Conservation (phyloP, 176 grass and related monocot species). For the Eleusine indica region DNA sequence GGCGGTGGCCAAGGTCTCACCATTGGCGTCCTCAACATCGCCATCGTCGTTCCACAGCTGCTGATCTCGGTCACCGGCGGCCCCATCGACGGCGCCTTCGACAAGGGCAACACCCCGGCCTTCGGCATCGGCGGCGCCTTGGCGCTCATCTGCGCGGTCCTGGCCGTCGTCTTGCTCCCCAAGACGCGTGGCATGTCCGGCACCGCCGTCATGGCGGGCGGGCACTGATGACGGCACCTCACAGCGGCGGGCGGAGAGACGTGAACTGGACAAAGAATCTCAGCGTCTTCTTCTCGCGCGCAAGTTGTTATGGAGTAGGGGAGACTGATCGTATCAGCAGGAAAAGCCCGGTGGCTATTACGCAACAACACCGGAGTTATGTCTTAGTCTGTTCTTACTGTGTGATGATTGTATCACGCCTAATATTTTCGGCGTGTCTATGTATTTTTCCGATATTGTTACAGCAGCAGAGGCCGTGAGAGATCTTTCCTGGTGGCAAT, state of each 20-base stretch:
- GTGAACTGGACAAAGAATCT: neutral
- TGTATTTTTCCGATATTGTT: neutral
- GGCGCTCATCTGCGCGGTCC: conserved; percentile 42
- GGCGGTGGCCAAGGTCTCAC: conserved; percentile 51
- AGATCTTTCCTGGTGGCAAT: conserved; percentile 3
- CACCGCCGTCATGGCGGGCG: conserved; percentile 26
- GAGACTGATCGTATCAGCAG: neutral
- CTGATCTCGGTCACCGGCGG: conserved; percentile 52
- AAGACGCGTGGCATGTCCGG: conserved; percentile 42
- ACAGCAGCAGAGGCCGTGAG: neutral
- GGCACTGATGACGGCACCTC: conserved; percentile 32
- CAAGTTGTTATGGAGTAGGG: neutral
- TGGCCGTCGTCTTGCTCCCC: conserved; percentile 41
- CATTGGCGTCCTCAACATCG: conserved; percentile 61
- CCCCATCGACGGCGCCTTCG: conserved; percentile 47
- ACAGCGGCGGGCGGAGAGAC: neutral
- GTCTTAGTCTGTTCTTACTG: neutral
- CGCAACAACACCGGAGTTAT: neutral
- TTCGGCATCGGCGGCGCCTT: conserved; percentile 47
- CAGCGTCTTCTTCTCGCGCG: neutral
- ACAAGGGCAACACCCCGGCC: conserved; percentile 55
- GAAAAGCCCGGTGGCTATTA: neutral
- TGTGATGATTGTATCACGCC: neutral
- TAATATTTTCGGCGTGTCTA: neutral
- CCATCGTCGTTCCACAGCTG: conserved; percentile 58